phyloP scores from a whole-genome alignment of 225 moss, liverwort and hornwort genomes.

The Anthoceros angustus region DNA sequence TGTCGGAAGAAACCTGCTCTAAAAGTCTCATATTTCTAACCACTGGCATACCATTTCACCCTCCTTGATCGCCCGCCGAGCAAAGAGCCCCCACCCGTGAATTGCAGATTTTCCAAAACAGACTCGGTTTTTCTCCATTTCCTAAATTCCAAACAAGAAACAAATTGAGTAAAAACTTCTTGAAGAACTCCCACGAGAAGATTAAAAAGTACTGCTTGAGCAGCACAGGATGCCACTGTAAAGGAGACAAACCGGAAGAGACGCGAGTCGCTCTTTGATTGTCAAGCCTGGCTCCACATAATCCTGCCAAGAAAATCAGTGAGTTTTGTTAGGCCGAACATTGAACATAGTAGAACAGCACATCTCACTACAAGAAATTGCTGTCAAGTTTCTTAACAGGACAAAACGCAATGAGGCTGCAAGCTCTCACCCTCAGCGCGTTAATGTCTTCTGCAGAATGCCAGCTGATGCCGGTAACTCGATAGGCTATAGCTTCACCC shows the following conservation, averaged over 20 bases:
- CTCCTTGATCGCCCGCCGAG: slow-evolving; percentile 85
- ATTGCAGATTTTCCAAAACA: slow-evolving; percentile 95
- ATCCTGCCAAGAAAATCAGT: slow-evolving; percentile 47
- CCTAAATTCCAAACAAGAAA: slow-evolving; percentile 19
- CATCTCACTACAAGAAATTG: not conserved
- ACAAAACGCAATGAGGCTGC: not conserved
- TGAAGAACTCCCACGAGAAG: not conserved
- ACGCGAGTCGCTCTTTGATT: slow-evolving; percentile 67
- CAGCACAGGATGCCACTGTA: not conserved
- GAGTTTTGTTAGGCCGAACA: slow-evolving; percentile 24
- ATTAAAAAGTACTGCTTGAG: not conserved
- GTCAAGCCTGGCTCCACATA: slow-evolving; percentile 42
- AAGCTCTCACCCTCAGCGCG: slow-evolving; percentile 55
- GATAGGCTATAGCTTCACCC: slow-evolving; percentile 70
- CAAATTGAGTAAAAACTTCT: not conserved
- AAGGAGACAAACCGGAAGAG: slow-evolving; percentile 59
- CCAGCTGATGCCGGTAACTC: slow-evolving; percentile 83
- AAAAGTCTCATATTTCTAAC: not conserved
- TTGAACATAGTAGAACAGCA: too few species aligned
- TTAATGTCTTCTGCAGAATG: slow-evolving; percentile 65
- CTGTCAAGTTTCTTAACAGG: too few species aligned
- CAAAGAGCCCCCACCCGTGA: slow-evolving; percentile 95
- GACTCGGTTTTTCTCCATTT: slow-evolving; percentile 76
- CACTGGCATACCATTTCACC: slow-evolving; percentile 64
- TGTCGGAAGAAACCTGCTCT: slow-evolving; percentile 6